Percentiles rank a stretch among this genome's conserved stretches.
These are phyloP conservation scores for Tetradesmus lagerheimii DNA, from an alignment of 139 green algal genomes.

Conservation along the genomic window DNA sequence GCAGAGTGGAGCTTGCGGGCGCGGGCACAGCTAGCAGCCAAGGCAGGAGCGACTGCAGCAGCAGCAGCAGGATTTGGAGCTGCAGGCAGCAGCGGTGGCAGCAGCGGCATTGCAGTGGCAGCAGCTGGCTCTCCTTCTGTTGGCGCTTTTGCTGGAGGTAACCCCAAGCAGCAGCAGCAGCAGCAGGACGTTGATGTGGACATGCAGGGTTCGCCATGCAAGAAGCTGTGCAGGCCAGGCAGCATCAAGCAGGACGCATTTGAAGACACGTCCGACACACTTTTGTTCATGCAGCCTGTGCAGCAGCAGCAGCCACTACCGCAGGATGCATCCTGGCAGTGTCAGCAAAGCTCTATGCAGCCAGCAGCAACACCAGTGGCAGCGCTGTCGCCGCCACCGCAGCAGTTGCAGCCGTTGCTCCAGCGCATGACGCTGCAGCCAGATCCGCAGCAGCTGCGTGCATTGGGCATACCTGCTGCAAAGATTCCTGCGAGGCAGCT, in stretches of 20 bases:
- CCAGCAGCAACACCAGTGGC: neutral
- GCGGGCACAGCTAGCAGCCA: neutral
- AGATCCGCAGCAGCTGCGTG: neutral
- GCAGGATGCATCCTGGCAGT: neutral
- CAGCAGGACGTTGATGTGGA: neutral
- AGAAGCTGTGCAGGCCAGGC: neutral
- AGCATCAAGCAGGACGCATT: neutral
- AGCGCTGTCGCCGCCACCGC: neutral
- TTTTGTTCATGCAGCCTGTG: neutral
- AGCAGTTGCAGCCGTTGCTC: neutral
- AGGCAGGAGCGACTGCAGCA: conserved; percentile 1
- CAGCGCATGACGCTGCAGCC: neutral
- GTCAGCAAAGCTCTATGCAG: neutral
- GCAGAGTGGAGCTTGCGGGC: neutral
- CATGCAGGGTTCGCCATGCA: neutral
- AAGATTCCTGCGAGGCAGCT: neutral
- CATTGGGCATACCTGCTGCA: neutral
- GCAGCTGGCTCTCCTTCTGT: neutral
- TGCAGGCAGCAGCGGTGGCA: conserved; percentile 1
- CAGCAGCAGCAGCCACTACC: neutral
- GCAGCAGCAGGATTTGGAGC: neutral
- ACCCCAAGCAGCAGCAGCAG: neutral
- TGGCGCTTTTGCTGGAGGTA: neutral
- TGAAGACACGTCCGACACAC: neutral
- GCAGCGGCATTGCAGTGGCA: neutral